Percentiles rank a stretch among this genome's conserved stretches.
Evolutionary conservation across 306 rosid genomes (phyloP).

Genomic region (Begonia peltatifolia): DNA sequence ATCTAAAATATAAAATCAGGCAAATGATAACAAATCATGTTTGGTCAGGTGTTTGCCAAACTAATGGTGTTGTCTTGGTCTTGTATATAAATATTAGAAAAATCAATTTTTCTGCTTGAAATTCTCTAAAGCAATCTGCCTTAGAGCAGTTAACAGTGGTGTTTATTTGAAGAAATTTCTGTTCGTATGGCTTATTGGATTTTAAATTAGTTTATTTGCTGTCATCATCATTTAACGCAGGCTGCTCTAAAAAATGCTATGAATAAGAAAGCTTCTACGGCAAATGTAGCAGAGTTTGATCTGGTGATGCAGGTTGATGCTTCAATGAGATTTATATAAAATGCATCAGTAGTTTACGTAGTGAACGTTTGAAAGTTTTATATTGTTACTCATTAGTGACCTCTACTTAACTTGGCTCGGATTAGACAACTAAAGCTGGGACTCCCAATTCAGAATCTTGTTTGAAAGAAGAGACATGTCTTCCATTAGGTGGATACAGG

Average conservation of each 20-base stretch:
- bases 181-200: no score
- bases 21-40: no score
- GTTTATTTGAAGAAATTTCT: no score
- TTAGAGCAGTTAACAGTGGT: no score
- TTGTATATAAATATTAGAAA: no score
- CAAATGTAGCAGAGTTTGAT: slow-evolving; percentile 82
- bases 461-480: slow-evolving; percentile 58
- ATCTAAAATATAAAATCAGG: no score
- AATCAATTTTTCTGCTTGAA: no score
- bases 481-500: slow-evolving; percentile 99
- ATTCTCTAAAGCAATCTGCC: no score
- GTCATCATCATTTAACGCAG: slow-evolving; percentile 30
- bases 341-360: slow-evolving; percentile 4
- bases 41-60: no score
- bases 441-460: slow-evolving; percentile 73
- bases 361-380: slow-evolving; percentile 3
- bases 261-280: slow-evolving; percentile 35
- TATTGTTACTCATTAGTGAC: slow-evolving; percentile 7
- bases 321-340: slow-evolving; percentile 9
- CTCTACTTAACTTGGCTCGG: slow-evolving; percentile 16
- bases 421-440: slow-evolving; percentile 69
- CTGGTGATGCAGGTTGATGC: slow-evolving; percentile 81
- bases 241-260: slow-evolving; percentile 43
- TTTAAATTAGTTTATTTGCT: slow-evolving; percentile 6
- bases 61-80: no score